Evolutionary conservation across 2,329 filamentous ascomycete species (phyloP).

Genomic region (Blumeria graminis): DNA sequence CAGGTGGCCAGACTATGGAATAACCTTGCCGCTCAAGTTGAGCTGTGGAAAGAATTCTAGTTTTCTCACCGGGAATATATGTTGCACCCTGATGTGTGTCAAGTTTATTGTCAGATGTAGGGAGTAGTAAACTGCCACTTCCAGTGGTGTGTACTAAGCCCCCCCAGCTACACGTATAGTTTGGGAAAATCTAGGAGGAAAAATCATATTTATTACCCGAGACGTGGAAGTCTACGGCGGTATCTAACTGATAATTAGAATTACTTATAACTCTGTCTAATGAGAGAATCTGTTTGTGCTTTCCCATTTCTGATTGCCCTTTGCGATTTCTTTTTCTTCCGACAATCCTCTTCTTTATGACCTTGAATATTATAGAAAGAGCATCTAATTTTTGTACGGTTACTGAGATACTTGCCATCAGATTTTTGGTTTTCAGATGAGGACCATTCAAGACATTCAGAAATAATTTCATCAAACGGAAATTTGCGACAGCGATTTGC

Average conservation of each 20-base stretch:
- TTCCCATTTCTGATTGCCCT: neutral
- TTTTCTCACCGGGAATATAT: neutral
- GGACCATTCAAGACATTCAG: neutral
- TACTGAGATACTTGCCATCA: neutral
- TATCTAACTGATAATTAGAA: neutral
- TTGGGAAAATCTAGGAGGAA: neutral
- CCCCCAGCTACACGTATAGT: neutral
- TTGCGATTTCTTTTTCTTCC: neutral
- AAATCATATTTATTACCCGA: neutral
- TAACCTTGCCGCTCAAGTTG: neutral
- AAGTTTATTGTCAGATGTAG: neutral
- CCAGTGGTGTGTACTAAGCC: neutral
- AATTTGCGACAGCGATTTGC: neutral
- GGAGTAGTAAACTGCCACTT: neutral
- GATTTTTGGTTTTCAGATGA: neutral
- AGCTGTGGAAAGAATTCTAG: neutral
- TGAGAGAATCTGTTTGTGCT: neutral
- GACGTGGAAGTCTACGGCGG: neutral
- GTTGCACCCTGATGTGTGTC: neutral
- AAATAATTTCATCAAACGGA: neutral
- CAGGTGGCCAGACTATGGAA: neutral
- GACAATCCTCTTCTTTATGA: neutral
- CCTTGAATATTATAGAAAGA: no score
- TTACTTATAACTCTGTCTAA: neutral
- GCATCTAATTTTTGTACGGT: no score